These are phyloP conservation scores for Neurospora sp. DNA, from an alignment of 495 filamentous ascomycete species.

Conservation along the genomic window DNA sequence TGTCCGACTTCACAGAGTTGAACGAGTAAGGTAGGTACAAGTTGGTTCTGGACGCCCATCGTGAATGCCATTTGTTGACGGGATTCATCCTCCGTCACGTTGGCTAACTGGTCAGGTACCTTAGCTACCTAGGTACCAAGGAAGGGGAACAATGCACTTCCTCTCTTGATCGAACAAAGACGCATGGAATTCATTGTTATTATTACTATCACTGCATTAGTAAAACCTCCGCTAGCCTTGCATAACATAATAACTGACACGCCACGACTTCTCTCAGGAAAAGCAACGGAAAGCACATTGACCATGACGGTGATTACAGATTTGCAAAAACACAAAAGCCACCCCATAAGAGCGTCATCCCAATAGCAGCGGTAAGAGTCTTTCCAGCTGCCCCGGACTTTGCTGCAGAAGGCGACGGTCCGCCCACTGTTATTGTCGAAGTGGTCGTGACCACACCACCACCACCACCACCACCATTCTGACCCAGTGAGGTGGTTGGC, in stretches of 20 bases:
- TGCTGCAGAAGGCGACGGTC: neutral
- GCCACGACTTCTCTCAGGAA: neutral
- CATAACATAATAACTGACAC: neutral
- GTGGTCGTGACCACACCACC: neutral
- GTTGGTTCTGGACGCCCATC: neutral
- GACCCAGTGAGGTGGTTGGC: slow-evolving; percentile 7
- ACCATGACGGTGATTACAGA: neutral
- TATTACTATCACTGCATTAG: no score
- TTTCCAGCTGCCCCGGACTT: neutral
- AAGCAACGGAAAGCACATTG: neutral
- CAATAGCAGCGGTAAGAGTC: neutral
- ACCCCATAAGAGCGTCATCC: neutral
- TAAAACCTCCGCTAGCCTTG: no score
- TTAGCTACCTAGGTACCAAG: neutral
- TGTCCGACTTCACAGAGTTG: neutral
- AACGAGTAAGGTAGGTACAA: neutral
- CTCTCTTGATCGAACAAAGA: neutral
- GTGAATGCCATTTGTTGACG: neutral
- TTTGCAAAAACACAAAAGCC: neutral
- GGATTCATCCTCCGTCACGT: neutral
- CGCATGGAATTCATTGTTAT: neutral
- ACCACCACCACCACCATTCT: neutral
- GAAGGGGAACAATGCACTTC: neutral
- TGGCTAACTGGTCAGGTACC: neutral
- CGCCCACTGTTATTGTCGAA: neutral